A percentile compares a stretch with the other conserved stretches of the same genome.
Evolutionary conservation across 2,329 filamentous ascomycete genomes (phyloP).

Genomic region (Aspergillus texensis): DNA sequence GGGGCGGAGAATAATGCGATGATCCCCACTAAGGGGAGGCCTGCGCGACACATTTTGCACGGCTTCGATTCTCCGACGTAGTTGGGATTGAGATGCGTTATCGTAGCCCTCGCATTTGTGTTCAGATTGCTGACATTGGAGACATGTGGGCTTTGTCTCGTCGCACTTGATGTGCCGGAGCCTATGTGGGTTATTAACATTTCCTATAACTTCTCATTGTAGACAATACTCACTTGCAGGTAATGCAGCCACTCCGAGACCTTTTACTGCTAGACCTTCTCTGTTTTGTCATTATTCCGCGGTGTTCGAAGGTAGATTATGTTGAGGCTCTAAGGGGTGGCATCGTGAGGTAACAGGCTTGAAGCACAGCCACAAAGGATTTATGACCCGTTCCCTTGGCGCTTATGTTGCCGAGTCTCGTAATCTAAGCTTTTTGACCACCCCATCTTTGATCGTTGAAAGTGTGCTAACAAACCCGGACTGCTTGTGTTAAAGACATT

Average conservation of each 20-base stretch:
- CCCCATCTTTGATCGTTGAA: too few species aligned
- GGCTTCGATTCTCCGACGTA: slow-evolving; percentile 12
- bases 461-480: too few species aligned
- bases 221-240: slow-evolving; percentile 54
- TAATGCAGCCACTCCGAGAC: slow-evolving; percentile 50
- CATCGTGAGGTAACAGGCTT: not conserved
- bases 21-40: slow-evolving; percentile 17
- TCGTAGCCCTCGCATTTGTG: slow-evolving; percentile 61
- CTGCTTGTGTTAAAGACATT: too few species aligned
- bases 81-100: slow-evolving; percentile 18
- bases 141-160: slow-evolving; percentile 56
- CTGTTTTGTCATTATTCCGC: not conserved
- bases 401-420: too few species aligned
- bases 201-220: not conserved
- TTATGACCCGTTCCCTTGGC: too few species aligned
- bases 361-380: not conserved
- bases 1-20: slow-evolving; percentile 22
- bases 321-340: not conserved
- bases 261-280: slow-evolving; percentile 5
- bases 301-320: not conserved
- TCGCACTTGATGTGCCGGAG: slow-evolving; percentile 62
- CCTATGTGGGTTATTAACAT: slow-evolving; percentile 32
- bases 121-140: slow-evolving; percentile 57
- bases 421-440: too few species aligned
- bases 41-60: not conserved